phyloP scores from a whole-genome alignment of 2,329 filamentous ascomycete species.

The Epicoccum sorghinum region DNA sequence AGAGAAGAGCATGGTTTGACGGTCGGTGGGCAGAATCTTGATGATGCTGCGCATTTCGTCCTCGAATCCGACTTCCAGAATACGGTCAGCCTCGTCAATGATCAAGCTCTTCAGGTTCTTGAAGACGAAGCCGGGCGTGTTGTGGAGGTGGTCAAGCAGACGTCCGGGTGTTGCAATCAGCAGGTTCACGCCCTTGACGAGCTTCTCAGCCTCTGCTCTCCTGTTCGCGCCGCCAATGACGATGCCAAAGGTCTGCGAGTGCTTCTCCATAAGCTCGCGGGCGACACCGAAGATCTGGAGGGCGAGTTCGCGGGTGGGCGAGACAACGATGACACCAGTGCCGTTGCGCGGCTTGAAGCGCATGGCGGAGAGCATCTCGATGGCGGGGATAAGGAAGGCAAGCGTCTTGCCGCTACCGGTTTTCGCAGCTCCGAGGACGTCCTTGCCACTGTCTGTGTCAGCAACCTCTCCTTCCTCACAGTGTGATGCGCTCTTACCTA shows the following conservation, averaged over 20 bases:
- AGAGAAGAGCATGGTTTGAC: constrained; percentile 98
- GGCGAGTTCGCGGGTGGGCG: constrained; percentile 90
- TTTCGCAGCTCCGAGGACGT: constrained; percentile 94
- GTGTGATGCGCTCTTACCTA: constrained; percentile 51
- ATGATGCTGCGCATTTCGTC: constrained; percentile 98
- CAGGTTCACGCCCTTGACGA: constrained; percentile 91
- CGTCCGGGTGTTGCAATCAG: constrained; percentile 93
- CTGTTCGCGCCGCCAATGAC: constrained; percentile 95
- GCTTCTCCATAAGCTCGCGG: constrained; percentile 87
- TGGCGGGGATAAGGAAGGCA: constrained; percentile 89
- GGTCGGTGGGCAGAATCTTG: constrained; percentile 83
- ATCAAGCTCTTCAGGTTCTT: constrained; percentile 92
- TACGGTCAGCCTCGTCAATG: constrained; percentile 96
- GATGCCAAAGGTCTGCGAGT: constrained; percentile 95
- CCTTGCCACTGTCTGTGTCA: constrained; percentile 63
- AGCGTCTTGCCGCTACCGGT: constrained; percentile 96
- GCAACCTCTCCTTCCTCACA: not conserved
- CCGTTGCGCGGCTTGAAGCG: constrained; percentile 94
- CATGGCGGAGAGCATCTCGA: constrained; percentile 89
- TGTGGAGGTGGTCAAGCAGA: constrained; percentile 91
- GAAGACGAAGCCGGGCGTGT: constrained; percentile 86
- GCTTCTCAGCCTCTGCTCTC: constrained; percentile 89
- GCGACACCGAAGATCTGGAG: constrained; percentile 97
- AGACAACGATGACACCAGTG: constrained; percentile 84
- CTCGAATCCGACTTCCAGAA: constrained; percentile 96